Percentiles rank a stretch among this genome's conserved stretches.
Evolutionary conservation across 352 stramenopile species (phyloP).

Genomic region (Blastocystis sp.): DNA sequence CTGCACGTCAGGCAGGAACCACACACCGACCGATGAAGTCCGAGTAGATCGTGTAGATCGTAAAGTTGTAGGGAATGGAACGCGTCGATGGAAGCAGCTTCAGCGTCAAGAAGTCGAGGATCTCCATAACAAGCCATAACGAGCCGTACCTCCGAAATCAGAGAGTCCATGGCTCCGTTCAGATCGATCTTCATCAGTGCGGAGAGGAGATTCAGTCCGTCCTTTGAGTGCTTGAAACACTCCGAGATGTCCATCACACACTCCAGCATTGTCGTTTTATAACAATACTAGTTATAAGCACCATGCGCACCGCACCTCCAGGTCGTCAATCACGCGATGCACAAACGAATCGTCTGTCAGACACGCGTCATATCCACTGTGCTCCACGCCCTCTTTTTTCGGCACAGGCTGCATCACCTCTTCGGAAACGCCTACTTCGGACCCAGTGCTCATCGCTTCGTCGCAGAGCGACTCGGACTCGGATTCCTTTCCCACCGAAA

Average conservation of each 20-base stretch:
- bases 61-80: constrained; percentile 37
- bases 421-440: background rate
- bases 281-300: background rate
- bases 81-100: background rate
- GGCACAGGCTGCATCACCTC: background rate
- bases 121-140: background rate
- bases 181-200: constrained; percentile 54
- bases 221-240: background rate
- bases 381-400: background rate
- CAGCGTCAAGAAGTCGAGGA: background rate
- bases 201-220: background rate
- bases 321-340: background rate
- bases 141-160: background rate
- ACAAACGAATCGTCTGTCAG: constrained; percentile 7
- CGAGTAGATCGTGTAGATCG: constrained; percentile 26
- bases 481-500: background rate
- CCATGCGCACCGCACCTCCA: background rate
- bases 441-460: background rate
- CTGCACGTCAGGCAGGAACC: background rate
- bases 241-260: constrained; percentile 3
- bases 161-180: background rate
- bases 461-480: background rate
- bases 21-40: background rate
- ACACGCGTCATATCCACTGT: background rate
- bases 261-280: background rate